Percentiles rank a stretch among this genome's conserved stretches.
Conservation (phyloP, 129 eudicot genomes). For the Calendula officinalis region DNA sequence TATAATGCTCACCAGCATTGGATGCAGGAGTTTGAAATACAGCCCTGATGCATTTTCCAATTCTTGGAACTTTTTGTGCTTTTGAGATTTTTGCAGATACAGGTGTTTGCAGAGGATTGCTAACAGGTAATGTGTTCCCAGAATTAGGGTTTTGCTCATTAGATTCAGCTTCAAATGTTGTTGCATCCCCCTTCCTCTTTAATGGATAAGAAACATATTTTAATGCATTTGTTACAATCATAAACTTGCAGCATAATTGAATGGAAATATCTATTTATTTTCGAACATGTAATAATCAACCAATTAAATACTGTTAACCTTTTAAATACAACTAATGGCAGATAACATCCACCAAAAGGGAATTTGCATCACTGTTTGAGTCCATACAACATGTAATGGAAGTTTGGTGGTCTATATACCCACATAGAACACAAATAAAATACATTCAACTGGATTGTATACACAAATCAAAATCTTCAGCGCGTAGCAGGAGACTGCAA, state of each 20-base stretch:
- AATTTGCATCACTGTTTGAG: constrained; percentile 4
- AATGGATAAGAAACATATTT: constrained; percentile 37
- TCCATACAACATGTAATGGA: background rate
- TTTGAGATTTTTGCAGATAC: constrained; percentile 59
- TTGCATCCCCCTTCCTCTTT: constrained; percentile 66
- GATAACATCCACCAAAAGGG: constrained; percentile 3
- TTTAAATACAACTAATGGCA: background rate
- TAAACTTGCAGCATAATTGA: background rate
- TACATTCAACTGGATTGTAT: background rate
- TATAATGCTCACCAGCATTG: constrained; percentile 54
- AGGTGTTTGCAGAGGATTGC: constrained; percentile 60
- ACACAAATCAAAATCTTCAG: constrained; percentile 16
- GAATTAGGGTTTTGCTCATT: constrained; percentile 44
- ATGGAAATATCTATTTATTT: background rate
- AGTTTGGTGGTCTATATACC: constrained; percentile 8
- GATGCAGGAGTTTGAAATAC: constrained; percentile 57
- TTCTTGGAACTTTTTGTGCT: constrained; percentile 56
- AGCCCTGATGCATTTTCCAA: constrained; percentile 61
- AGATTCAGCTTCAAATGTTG: constrained; percentile 49
- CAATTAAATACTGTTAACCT: background rate
- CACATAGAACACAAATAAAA: background rate
- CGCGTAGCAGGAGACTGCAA: constrained; percentile 1
- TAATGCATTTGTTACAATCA: background rate
- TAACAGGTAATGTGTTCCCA: constrained; percentile 45
- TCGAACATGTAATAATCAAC: constrained; percentile 15